Evolutionary conservation across 2,329 filamentous ascomycete genomes (phyloP).

Genomic region (Chrysoporthe cubensis): DNA sequence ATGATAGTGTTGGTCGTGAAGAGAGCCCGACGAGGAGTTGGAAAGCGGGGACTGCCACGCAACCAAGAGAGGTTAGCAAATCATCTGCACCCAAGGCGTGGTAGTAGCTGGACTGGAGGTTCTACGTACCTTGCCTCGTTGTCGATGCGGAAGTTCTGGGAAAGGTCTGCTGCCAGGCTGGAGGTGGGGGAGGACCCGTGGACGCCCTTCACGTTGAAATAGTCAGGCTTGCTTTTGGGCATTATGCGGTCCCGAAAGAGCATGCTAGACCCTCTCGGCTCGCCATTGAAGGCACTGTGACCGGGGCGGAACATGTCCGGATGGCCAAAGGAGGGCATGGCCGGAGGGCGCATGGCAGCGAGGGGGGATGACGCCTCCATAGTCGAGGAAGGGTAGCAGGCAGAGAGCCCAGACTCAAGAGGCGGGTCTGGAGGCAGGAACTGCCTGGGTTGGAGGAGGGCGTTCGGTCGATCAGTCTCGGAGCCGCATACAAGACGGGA

Average conservation of each 20-base stretch:
- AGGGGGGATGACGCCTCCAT: constrained; percentile 96
- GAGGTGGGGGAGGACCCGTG: constrained; percentile 88
- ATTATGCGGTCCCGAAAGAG: constrained; percentile 76
- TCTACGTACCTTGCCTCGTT: constrained; percentile 73
- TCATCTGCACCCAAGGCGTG: no score
- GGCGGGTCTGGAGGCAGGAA: constrained; percentile 6
- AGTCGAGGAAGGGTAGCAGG: constrained; percentile 33
- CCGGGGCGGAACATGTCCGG: constrained; percentile 57
- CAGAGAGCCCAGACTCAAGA: constrained; percentile 17
- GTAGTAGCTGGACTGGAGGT: constrained; percentile 27
- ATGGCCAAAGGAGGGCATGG: constrained; percentile 64
- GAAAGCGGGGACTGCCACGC: constrained; percentile 71
- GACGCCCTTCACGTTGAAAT: constrained; percentile 79
- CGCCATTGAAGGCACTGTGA: constrained; percentile 52
- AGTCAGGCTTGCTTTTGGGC: constrained; percentile 67
- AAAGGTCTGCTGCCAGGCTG: constrained; percentile 90
- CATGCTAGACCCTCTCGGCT: constrained; percentile 66
- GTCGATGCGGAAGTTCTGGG: constrained; percentile 95
- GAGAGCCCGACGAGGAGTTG: constrained; percentile 81
- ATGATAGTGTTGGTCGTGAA: constrained; percentile 77
- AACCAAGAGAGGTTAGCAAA: constrained; percentile 30
- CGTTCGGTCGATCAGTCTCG: constrained; percentile 13
- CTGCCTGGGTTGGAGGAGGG: constrained; percentile 16
- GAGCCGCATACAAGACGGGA: constrained; percentile 15
- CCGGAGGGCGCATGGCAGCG: constrained; percentile 85